Evolutionary conservation across 2,329 filamentous ascomycete species (phyloP).

Genomic region (Aspergillus ruber): DNA sequence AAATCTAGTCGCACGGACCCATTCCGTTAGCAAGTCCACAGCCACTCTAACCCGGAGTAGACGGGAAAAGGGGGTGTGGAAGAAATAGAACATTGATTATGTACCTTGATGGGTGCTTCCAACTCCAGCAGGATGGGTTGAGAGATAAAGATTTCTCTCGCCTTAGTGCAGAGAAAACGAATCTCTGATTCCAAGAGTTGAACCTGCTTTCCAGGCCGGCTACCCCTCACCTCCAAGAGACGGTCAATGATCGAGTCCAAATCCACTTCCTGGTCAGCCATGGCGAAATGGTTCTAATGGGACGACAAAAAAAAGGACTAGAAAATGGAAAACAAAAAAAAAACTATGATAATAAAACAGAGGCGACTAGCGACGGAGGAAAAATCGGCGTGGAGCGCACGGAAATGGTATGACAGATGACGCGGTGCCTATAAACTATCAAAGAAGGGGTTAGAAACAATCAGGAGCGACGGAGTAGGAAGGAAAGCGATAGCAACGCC

Average conservation of each 20-base stretch:
- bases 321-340: constrained; percentile 17
- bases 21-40: background rate
- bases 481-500: constrained; percentile 6
- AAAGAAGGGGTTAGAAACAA: constrained; percentile 7
- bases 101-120: constrained; percentile 97
- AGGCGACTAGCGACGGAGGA: constrained; percentile 15
- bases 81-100: background rate
- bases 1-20: constrained; percentile 62
- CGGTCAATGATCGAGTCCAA: constrained; percentile 99
- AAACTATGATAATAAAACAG: constrained; percentile 14
- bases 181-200: constrained; percentile 96
- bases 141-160: constrained; percentile 98
- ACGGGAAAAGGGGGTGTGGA: background rate
- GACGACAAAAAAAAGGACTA: constrained; percentile 16
- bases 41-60: too few relatives aligned
- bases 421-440: constrained; percentile 28
- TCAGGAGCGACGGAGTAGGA: background rate
- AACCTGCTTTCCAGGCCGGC: constrained; percentile 96
- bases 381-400: constrained; percentile 24
- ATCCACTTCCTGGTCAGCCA: constrained; percentile 85
- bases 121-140: constrained; percentile 97
- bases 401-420: constrained; percentile 24
- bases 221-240: constrained; percentile 93
- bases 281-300: constrained; percentile 42
- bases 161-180: constrained; percentile 94